Conservation (phyloP, 164 flowering plant species). For the Macadamia tetraphylla region DNA sequence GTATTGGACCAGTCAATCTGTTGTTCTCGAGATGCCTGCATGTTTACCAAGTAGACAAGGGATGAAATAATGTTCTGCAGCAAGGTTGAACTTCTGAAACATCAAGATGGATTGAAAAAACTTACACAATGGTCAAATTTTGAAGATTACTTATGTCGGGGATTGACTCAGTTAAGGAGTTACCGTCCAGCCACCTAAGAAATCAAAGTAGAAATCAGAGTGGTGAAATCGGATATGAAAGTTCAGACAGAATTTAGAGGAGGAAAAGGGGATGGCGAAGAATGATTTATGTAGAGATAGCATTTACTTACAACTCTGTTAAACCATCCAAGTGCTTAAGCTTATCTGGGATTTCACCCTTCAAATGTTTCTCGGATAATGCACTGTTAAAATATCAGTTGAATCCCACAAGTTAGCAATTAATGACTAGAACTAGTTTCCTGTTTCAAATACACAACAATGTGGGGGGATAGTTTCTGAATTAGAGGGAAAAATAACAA, state of each 20-base stretch:
- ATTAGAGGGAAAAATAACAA: no score
- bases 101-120: slow-evolving; percentile 6
- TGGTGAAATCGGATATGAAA: not conserved
- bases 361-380: slow-evolving; percentile 62
- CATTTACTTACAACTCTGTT: slow-evolving; percentile 68
- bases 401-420: not conserved
- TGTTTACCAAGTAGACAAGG: slow-evolving; percentile 7
- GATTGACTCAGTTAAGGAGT: slow-evolving; percentile 56
- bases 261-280: not conserved
- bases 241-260: not conserved
- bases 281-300: not conserved
- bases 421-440: not conserved
- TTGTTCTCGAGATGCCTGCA: slow-evolving; percentile 97
- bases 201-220: slow-evolving; percentile 2
- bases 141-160: slow-evolving; percentile 80
- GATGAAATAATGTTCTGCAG: not conserved
- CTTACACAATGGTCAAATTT: slow-evolving; percentile 66
- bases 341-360: slow-evolving; percentile 59
- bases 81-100: not conserved
- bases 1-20: slow-evolving; percentile 60
- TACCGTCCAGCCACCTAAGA: slow-evolving; percentile 75
- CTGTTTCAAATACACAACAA: not conserved
- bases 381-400: slow-evolving; percentile 39
- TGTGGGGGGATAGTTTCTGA: not conserved
- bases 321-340: slow-evolving; percentile 61